Conservation (phyloP, 2,329 filamentous ascomycete genomes). For the Pyricularia pennisetigena region DNA sequence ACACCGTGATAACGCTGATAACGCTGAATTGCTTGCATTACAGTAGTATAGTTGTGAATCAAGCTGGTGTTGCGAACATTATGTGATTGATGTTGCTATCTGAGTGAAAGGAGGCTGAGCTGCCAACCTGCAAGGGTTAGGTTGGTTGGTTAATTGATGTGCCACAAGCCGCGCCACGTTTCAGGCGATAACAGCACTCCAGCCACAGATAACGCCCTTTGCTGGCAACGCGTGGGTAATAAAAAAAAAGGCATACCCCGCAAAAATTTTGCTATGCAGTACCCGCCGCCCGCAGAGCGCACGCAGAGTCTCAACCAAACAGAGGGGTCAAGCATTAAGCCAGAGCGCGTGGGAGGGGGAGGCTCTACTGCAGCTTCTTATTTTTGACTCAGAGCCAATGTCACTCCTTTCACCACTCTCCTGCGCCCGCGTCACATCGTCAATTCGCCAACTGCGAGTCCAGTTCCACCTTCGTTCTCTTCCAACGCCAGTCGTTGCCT, state of each 20-base stretch:
- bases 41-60: too few relatives aligned
- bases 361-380: not conserved
- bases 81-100: too few relatives aligned
- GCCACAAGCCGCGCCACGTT: not conserved
- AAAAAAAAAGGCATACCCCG: not conserved
- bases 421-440: not conserved
- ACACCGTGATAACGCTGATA: too few relatives aligned
- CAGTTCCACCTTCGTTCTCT: not conserved
- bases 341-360: not conserved
- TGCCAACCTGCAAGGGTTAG: too few relatives aligned
- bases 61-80: too few relatives aligned
- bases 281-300: not conserved
- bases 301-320: not conserved
- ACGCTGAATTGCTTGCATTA: too few relatives aligned
- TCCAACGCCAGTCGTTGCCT: not conserved
- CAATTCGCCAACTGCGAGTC: not conserved
- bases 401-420: not conserved
- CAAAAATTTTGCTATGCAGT: not conserved
- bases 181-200: not conserved
- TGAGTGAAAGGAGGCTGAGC: too few relatives aligned
- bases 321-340: constrained; percentile 1
- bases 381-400: not conserved
- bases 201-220: not conserved
- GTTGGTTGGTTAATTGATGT: too few relatives aligned
- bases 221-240: not conserved